Conservation (phyloP, 2,329 filamentous ascomycete species). For the Trichoderma sp. region DNA sequence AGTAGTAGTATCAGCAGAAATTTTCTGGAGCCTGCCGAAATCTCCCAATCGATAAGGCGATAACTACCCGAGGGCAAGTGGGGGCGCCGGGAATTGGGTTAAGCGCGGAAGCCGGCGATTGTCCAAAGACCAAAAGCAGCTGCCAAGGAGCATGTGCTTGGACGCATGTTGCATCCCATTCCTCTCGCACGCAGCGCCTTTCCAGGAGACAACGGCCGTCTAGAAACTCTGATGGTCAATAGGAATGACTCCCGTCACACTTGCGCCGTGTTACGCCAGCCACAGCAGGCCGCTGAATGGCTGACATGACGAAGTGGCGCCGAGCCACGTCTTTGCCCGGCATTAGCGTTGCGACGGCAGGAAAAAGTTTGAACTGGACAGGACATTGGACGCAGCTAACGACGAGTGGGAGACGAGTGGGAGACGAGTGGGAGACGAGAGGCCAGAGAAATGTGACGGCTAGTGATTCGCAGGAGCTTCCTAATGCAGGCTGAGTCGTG, state of each 20-base stretch:
- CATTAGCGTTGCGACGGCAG: slow-evolving; percentile 3
- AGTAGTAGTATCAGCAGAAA: slow-evolving; percentile 5
- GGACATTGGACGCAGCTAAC: background rate
- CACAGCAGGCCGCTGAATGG: background rate
- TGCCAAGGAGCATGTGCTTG: background rate
- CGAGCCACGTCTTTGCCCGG: slow-evolving; percentile 11
- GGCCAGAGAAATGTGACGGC: background rate
- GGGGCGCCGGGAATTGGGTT: background rate
- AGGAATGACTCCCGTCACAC: background rate
- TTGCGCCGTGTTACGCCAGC: background rate
- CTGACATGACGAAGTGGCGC: slow-evolving; percentile 13
- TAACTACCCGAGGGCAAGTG: slow-evolving; percentile 17
- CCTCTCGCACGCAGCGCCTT: background rate
- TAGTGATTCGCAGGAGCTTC: slow-evolving; percentile 2
- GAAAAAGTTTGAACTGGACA: background rate
- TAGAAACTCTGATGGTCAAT: background rate
- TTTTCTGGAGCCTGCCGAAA: slow-evolving; percentile 3
- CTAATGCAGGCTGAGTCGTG: slow-evolving; percentile 16
- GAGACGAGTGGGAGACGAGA: background rate
- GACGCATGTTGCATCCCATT: background rate
- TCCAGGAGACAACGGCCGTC: background rate
- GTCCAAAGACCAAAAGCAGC: background rate
- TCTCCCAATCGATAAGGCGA: slow-evolving; percentile 17
- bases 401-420: background rate
- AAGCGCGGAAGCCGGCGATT: background rate